Base-by-base conservation (phyloP, 768 basidiomycete genomes). In the Phylloporus sp. region DNA sequence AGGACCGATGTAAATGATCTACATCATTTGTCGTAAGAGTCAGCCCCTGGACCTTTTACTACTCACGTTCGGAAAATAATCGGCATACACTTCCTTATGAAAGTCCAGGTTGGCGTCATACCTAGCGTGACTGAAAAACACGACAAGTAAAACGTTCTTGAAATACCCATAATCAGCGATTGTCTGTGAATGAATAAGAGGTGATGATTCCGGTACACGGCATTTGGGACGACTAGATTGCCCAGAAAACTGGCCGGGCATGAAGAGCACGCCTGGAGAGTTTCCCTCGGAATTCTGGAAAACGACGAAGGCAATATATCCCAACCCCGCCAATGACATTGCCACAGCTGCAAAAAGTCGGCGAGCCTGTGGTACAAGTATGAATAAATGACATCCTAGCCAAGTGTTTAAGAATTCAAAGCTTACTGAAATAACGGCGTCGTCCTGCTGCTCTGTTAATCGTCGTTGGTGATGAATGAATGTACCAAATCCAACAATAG, bases 1-100 rank as follows among this genome's bases (percentile, higher is more conserved):
- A 26, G 78, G 76, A 12, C 79, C 76, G n/a, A 79, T 64, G 46
- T 76, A 79, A 9, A 80, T 47, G 29, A 79, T 77, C 76, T 78
- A 41, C 23, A 26, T 26, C 12, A 42, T 9, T 28, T 46, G 35
- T 41, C 39, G n/a, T 24, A 28, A 50, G 35, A 5, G 40, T 16
- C 23, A 23, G 9, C 18, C 12, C 38, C 6, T 36, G 8, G 0
- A 18, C 4, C 24, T 13, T 20, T 3, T 9, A 12, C 22, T 28
- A 59, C 75, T 56, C 57, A 76, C 79, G 53, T 79, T 79, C 6
- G 77, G 77, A 54, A 79, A 80, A 64, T 71, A 78, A 47, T 72
- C 69, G 9, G 70, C 62, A 46, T 80, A 80, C 5, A 76, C 74
- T 58, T 76, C 72, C 51, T 61, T 69, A 52, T 79, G 74, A 50